A percentile compares a stretch with the other conserved stretches of the same genome.
These are phyloP conservation scores for Russula abietina DNA, from an alignment of 768 basidiomycete genomes.

Conservation along the genomic window DNA sequence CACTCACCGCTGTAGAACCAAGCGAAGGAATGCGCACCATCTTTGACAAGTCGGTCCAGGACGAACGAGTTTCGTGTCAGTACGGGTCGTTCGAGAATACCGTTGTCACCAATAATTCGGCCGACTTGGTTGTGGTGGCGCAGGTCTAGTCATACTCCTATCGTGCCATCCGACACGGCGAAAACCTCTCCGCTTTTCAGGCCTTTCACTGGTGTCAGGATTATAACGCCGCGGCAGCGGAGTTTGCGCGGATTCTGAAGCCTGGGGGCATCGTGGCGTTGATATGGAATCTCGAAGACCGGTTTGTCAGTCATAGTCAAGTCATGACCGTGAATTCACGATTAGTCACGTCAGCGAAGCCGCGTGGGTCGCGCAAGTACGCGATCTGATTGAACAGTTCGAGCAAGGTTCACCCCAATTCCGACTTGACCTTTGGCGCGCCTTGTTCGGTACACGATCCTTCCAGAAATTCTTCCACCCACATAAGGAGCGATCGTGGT, in stretches of 20 bases:
- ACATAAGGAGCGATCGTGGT: slow-evolving; percentile 52
- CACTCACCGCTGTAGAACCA: slow-evolving; percentile 73
- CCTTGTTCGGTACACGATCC: slow-evolving; percentile 54
- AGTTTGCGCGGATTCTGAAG: slow-evolving; percentile 77
- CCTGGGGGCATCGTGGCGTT: slow-evolving; percentile 64
- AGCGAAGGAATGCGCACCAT: slow-evolving; percentile 77
- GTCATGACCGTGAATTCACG: not conserved
- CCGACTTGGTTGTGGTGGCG: slow-evolving; percentile 72
- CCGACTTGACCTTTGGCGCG: slow-evolving; percentile 68
- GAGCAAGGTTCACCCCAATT: slow-evolving; percentile 79
- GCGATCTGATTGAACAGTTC: slow-evolving; percentile 60
- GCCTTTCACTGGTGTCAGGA: slow-evolving; percentile 95
- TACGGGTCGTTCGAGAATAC: slow-evolving; percentile 70
- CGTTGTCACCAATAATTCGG: slow-evolving; percentile 56
- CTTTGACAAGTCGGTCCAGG: slow-evolving; percentile 52
- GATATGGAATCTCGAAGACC: slow-evolving; percentile 90
- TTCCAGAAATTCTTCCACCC: slow-evolving; percentile 57
- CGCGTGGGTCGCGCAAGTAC: slow-evolving; percentile 74
- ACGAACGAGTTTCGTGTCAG: slow-evolving; percentile 46
- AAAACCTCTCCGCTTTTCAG: slow-evolving; percentile 34
- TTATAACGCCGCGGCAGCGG: slow-evolving; percentile 60
- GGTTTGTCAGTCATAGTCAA: slow-evolving; percentile 35
- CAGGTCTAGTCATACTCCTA: slow-evolving; percentile 41
- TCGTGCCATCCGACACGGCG: slow-evolving; percentile 2
- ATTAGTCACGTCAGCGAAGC: slow-evolving; percentile 45